Evolutionary conservation across 495 filamentous ascomycete genomes (phyloP), one percentile per base, ranked within the genome.

Genomic region (Astrothelium subdiscretum): DNA sequence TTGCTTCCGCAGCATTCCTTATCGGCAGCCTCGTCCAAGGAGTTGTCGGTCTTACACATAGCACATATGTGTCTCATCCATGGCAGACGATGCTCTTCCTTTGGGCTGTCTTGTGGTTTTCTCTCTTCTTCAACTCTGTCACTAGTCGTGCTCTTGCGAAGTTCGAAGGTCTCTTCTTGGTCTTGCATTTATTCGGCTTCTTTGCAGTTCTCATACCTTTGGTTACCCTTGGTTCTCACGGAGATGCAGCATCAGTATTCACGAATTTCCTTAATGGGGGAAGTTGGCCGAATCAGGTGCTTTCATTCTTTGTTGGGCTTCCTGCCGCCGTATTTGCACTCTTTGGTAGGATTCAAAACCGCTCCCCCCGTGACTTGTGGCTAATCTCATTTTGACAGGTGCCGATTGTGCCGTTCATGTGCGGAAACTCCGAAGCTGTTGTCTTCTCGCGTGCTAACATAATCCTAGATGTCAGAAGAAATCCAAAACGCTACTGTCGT

Each of bases 1-100:
- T 65, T n/a, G 62, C 67, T 22, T 32, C 40, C 31, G 58, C 60
- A n/a, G 31, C 31, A 31, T 68, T 60, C 63, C n/a, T 68, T 1
- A 60, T 48, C 13, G 77, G 76, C 2, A 75, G 72, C 0, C 63
- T 78, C 58, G 60, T 70, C 5, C 58, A 63, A 62, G 63, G 65
- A 18, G 8, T 66, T 12, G 58, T 65, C 35, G 27, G 58, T 12
- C 32, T 68, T 1, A 61, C 57, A 8, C 59, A 76, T 22, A 52
- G 68, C 0, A 61, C 62, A 24, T 83, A 81, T 62, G 57, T 64
- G 0, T 69, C 72, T 0, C 35, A 76, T 48, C 38, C 64, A 3
- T 81, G 74, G 72, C 78, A 81, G 29, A 71, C 60, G 0, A 80
- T 75, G 5, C 62, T 83, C 12, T 51, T 80, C 5, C 69, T 75